Base-by-base conservation (phyloP, 352 stramenopile genomes). In the Phytophthora cajani region DNA sequence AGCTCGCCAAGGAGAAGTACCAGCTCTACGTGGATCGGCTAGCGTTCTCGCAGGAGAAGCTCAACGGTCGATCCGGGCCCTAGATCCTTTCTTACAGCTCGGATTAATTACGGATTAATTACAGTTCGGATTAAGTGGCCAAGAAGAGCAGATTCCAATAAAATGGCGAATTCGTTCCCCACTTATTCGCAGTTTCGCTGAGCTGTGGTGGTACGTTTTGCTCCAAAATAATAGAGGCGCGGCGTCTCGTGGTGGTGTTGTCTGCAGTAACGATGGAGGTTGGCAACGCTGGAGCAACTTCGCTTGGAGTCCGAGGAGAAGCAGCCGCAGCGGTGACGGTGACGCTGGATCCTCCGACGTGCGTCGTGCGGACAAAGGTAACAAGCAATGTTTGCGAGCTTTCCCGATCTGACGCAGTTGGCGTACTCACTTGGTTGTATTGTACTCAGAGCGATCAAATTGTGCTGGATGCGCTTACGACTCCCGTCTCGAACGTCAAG, bases 11-110 rank as follows among this genome's bases (percentile, higher is more conserved):
- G 56, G 86, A 91, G 44, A 84, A 77, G 40, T 88, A 95, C 62
- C 65, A 88, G 58, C 51, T 95, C 9, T 95, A 95, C 65, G 80
- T 92, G 47, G 85, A 93, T 9, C 83, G 87, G 8, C 69, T 94
- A 11, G 73, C 81, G 4, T 90, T 91, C 33, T 68, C 82, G 2
- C 78, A 89, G 50, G 74, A 83, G 23, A 88, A 89, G 58, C 55
- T 91, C 1, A 72, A 75, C 17, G 79, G 73, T 49, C 49, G 36
- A 66, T 56, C 54, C 30, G 40, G 42, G 5, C 16, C 40, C 38
- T 57, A 64, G 17, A 6, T 33, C 23, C 23, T 51, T 1, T 8
- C 23, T 27, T 27, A 27, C 23, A 27, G 21, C 1, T 23, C 21
- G 21, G 21, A 23, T 23, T 23, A 23, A 23, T 23, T 23, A 23